A percentile compares a stretch with the other conserved stretches of the same genome.
Evolutionary conservation across 1,139 yeast genomes (phyloP).

Genomic region (Hyphopichia buzzinii): DNA sequence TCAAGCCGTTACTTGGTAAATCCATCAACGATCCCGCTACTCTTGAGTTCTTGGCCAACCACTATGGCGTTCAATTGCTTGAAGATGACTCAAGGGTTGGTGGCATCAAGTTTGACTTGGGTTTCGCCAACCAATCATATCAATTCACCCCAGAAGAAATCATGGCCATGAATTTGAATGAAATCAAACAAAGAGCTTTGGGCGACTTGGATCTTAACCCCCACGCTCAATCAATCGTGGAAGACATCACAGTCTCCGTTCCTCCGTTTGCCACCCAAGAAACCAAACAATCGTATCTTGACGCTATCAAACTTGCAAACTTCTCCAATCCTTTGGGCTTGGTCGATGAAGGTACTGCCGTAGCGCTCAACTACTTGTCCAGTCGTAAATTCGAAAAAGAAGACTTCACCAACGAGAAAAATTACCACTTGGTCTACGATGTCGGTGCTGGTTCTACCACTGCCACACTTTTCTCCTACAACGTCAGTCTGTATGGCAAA

Average conservation of each 20-base stretch:
- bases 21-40: conserved; percentile 47
- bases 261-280: conserved; percentile 69
- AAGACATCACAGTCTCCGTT: conserved; percentile 71
- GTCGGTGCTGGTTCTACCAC: conserved; percentile 92
- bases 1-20: conserved; percentile 72
- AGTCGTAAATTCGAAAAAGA: conserved; percentile 41
- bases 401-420: conserved; percentile 37
- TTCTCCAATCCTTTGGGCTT: conserved; percentile 58
- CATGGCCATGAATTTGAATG: conserved; percentile 76
- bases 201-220: conserved; percentile 31
- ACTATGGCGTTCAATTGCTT: conserved; percentile 61
- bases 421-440: conserved; percentile 76
- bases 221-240: conserved; percentile 36
- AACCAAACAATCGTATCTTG: conserved; percentile 70
- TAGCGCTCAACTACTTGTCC: conserved; percentile 73
- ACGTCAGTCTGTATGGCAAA: conserved; percentile 41
- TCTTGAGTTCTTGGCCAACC: conserved; percentile 44
- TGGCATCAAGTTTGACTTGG: conserved; percentile 57
- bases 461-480: conserved; percentile 74
- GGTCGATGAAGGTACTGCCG: conserved; percentile 89
- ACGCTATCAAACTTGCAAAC: conserved; percentile 72
- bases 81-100: conserved; percentile 39
- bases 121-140: conserved; percentile 40
- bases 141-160: conserved; percentile 65
- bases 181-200: conserved; percentile 64